A percentile compares a stretch with the other conserved stretches of the same genome.
phyloP scores from a whole-genome alignment of 2,329 filamentous ascomycete genomes.

The Beauveria sp. region DNA sequence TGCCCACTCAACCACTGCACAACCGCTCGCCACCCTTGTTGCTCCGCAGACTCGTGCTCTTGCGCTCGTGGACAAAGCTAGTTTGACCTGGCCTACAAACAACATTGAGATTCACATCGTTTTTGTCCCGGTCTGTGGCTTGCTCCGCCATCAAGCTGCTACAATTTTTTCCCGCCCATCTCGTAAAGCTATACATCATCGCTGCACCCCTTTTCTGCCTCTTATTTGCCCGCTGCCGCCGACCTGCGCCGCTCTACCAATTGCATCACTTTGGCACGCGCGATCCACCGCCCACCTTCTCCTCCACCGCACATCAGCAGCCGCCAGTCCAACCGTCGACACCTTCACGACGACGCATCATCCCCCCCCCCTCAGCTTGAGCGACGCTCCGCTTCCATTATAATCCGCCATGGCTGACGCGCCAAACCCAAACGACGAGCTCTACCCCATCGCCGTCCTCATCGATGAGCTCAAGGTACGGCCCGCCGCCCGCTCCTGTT shows the following conservation, averaged over 20 bases:
- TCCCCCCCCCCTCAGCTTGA: background rate
- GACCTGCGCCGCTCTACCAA: slow-evolving; percentile 6
- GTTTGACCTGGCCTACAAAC: background rate
- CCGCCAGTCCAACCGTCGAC: slow-evolving; percentile 7
- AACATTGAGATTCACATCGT: slow-evolving; percentile 3
- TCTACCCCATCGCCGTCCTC: slow-evolving; percentile 98
- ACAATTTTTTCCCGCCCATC: background rate
- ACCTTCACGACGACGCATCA: slow-evolving; percentile 3
- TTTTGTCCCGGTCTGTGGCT: background rate
- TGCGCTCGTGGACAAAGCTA: slow-evolving; percentile 3
- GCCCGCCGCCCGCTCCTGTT: slow-evolving; percentile 2
- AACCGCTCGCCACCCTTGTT: slow-evolving; percentile 5
- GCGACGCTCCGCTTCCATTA: slow-evolving; percentile 10
- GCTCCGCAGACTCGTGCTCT: slow-evolving; percentile 10
- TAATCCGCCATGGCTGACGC: slow-evolving; percentile 74
- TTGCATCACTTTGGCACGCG: slow-evolving; percentile 23
- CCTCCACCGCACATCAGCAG: slow-evolving; percentile 12
- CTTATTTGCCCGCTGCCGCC: background rate
- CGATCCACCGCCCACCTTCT: slow-evolving; percentile 20
- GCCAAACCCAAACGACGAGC: slow-evolving; percentile 89
- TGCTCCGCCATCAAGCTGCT: background rate
- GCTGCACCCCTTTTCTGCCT: background rate
- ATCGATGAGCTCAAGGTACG: slow-evolving; percentile 98
- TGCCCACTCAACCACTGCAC: background rate
- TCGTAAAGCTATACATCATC: background rate